phyloP scores from a whole-genome alignment of 768 basidiomycete species.

The Kwoniella botswanensis region DNA sequence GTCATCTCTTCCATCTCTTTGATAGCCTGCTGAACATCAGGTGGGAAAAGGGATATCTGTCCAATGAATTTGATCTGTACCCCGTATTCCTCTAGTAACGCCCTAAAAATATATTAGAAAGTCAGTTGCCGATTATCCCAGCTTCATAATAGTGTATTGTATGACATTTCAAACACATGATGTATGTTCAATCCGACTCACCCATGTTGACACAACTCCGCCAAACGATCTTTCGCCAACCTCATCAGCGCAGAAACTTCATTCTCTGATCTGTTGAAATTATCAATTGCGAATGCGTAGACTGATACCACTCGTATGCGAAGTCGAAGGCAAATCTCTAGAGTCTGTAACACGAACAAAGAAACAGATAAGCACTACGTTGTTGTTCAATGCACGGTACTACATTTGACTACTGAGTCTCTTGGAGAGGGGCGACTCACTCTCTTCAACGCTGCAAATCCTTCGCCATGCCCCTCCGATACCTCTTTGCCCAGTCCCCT shows the following conservation, averaged over 20 bases:
- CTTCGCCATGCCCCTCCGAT: constrained; percentile 79
- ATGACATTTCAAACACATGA: background rate
- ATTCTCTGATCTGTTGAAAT: constrained; percentile 82
- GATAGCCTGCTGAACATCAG: constrained; percentile 71
- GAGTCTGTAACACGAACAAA: constrained; percentile 63
- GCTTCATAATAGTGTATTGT: too few species aligned
- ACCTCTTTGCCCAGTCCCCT: constrained; percentile 65
- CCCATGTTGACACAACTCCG: constrained; percentile 82
- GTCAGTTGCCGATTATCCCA: too few species aligned
- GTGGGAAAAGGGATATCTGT: constrained; percentile 73
- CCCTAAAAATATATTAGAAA: constrained; percentile 61
- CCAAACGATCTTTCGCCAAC: constrained; percentile 76
- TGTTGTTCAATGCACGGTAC: background rate
- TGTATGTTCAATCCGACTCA: constrained; percentile 58
- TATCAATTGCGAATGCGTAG: constrained; percentile 99
- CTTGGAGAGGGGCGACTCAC: constrained; percentile 62
- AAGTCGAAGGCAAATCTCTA: constrained; percentile 84
- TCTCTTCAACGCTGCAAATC: constrained; percentile 76
- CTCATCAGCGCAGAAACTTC: constrained; percentile 89
- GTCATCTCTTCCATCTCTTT: constrained; percentile 78
- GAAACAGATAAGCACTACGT: too few species aligned
- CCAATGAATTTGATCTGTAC: constrained; percentile 86
- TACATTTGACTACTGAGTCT: too few species aligned
- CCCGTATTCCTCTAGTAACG: constrained; percentile 78
- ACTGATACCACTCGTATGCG: constrained; percentile 81